Base-by-base conservation (phyloP, 1,139 yeast species). In the Yamadazyma spencermartinsiae region DNA sequence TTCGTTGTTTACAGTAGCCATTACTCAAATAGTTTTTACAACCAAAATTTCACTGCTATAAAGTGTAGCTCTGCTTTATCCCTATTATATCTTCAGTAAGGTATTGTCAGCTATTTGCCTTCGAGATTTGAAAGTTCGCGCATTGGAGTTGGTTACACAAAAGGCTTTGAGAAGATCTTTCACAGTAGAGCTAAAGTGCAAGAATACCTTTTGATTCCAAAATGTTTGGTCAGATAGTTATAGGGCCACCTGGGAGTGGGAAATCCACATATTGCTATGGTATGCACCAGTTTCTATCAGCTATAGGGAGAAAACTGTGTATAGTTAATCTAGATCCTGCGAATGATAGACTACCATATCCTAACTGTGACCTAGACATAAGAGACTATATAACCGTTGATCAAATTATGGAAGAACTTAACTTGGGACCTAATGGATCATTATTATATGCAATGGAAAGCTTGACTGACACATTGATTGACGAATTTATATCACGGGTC, bases 231-330 rank as follows among this genome's bases (percentile, higher is more conserved):
- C 97, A 92, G 61, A 79, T 92, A 15, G 92, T 92, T 11, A 87
- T 94, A 26, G 99, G 99, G 0, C 98, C 98, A 0, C 98, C 99
- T 0, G 99, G 98, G 2, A 77, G 96, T 0, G 99, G 99, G 1
- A 94, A 94, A 56, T 87, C 97, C 0, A 94, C 98, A 0, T 94
- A 87, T 58, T 89, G 98, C 57, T 72, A 81, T 58, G 98, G 98
- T 19, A 79, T 92, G 82, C 76, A 77, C 51, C 98, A 92, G 68
- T 92, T 94, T 58, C 73, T 90, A 52, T 82, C 86, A 42, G 96
- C 98, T 1, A 88, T 94, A 34, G 99, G 99, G 6, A 71, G 99
- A 41, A 86, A 87, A 51, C 82, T 87, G 41, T 74, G 86, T 28
- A 75, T 92, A 3, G 72, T 94, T 24, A 94, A 94, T 55, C 70